Conservation (phyloP, 164 flowering plant genomes). For the Liquidambar formosana region DNA sequence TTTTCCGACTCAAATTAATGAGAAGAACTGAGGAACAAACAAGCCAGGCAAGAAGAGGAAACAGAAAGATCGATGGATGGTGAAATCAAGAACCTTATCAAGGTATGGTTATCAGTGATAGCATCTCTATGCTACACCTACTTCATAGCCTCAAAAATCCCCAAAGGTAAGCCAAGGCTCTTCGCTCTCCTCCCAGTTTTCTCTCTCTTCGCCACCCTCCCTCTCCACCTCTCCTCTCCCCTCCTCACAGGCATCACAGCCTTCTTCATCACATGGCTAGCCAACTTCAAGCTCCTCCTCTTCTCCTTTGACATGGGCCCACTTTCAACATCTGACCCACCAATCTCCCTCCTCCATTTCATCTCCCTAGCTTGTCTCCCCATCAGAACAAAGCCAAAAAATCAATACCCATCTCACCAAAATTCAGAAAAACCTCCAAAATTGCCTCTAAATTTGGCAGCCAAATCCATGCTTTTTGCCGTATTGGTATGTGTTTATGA, state of each 20-base stretch:
- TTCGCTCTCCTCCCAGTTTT: conserved; percentile 34
- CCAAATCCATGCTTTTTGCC: conserved; percentile 13
- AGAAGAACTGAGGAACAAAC: too few species aligned
- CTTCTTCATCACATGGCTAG: conserved; percentile 43
- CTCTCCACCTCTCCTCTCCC: conserved; percentile 24
- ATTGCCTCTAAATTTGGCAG: neutral
- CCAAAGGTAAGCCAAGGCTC: conserved; percentile 28
- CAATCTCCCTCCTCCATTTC: conserved; percentile 22
- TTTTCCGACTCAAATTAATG: neutral
- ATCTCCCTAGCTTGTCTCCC: conserved; percentile 38
- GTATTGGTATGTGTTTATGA: conserved; percentile 11
- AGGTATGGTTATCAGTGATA: conserved; percentile 32
- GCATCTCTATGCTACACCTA: conserved; percentile 28
- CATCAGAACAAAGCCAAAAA: conserved; percentile 23
- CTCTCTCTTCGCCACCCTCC: conserved; percentile 38
- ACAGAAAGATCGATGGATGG: conserved; percentile 10
- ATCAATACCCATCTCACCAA: neutral
- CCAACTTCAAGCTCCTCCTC: conserved; percentile 48
- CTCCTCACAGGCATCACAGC: conserved; percentile 30
- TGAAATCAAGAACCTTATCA: conserved; percentile 28
- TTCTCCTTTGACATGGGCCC: conserved; percentile 42
- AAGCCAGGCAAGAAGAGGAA: too few species aligned
- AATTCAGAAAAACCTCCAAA: neutral
- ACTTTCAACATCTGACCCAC: conserved; percentile 23
- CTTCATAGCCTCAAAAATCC: conserved; percentile 21